Percentiles rank a stretch among this genome's conserved stretches.
Evolutionary conservation across 1,284 basidiomycete species (phyloP).

Genomic region (Puccinia hordei): DNA sequence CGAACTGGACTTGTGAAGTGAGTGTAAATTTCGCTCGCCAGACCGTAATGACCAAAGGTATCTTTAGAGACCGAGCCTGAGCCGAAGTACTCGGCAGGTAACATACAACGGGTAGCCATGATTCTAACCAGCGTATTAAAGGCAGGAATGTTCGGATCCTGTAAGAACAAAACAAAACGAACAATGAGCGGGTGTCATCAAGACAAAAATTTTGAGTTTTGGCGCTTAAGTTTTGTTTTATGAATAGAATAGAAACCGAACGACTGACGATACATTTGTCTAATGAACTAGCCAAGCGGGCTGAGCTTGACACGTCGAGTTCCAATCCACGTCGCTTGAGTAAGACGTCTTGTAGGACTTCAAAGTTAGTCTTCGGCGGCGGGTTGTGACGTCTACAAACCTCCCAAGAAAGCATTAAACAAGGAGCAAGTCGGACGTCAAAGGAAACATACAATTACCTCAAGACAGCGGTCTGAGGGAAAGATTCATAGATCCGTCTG

Average conservation of each 20-base stretch:
- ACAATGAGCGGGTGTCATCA: slow-evolving; percentile 9
- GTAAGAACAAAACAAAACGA: slow-evolving; percentile 29
- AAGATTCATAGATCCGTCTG: slow-evolving; percentile 85
- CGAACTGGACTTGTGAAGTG: slow-evolving; percentile 72
- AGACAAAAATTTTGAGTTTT: not conserved
- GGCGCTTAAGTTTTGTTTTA: not conserved
- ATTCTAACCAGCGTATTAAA: slow-evolving; percentile 98
- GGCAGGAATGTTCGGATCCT: slow-evolving; percentile 78
- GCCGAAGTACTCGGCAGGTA: slow-evolving; percentile 97
- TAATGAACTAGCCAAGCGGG: slow-evolving; percentile 82
- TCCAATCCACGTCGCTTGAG: slow-evolving; percentile 78
- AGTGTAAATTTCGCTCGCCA: slow-evolving; percentile 95
- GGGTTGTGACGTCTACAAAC: slow-evolving; percentile 78
- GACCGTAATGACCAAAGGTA: slow-evolving; percentile 93
- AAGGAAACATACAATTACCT: slow-evolving; percentile 63
- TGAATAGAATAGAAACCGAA: not conserved
- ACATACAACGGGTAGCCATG: slow-evolving; percentile 98
- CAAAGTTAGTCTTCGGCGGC: slow-evolving; percentile 91
- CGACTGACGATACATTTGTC: slow-evolving; percentile 80
- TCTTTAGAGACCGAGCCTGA: slow-evolving; percentile 89
- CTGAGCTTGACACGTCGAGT: slow-evolving; percentile 90
- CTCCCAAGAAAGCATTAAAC: slow-evolving; percentile 21
- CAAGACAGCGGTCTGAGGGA: slow-evolving; percentile 92
- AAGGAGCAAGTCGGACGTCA: not conserved
- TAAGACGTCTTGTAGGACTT: slow-evolving; percentile 90